A percentile compares a stretch with the other conserved stretches of the same genome.
Evolutionary conservation across 805 yeast species (phyloP).

Genomic region (Isabelozyma gotoi): DNA sequence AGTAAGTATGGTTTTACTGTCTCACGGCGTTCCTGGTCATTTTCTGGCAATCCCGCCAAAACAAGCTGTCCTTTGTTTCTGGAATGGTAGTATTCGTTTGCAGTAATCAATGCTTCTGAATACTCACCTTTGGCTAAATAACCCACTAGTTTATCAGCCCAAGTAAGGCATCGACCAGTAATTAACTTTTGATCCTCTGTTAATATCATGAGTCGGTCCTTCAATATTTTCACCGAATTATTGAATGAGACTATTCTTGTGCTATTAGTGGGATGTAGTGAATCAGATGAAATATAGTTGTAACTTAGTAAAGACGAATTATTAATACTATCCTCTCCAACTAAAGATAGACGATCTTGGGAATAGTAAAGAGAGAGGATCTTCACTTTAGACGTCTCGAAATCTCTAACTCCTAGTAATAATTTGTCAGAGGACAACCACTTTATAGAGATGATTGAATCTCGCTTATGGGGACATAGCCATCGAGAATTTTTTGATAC

Average conservation of each 20-base stretch:
- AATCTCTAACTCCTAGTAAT: neutral
- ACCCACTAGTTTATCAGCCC: conserved; percentile 64
- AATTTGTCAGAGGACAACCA: conserved; percentile 45
- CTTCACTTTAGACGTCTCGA: neutral
- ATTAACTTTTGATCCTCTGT: conserved; percentile 42
- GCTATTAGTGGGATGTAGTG: neutral
- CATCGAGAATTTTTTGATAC: conserved; percentile 23
- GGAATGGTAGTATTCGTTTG: conserved; percentile 49
- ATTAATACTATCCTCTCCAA: conserved; percentile 5
- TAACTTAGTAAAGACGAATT: neutral
- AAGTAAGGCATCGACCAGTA: conserved; percentile 60
- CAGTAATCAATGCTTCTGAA: conserved; percentile 54
- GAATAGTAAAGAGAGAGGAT: neutral
- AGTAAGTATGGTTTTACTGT: conserved; percentile 54
- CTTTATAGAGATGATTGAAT: conserved; percentile 46
- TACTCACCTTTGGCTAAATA: conserved; percentile 50
- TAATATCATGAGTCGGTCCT: conserved; percentile 21
- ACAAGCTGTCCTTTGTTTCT: conserved; percentile 48
- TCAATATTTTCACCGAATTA: conserved; percentile 19
- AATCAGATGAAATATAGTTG: neutral
- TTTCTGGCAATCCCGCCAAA: conserved; percentile 56
- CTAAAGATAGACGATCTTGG: conserved; percentile 2
- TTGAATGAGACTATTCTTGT: conserved; percentile 8
- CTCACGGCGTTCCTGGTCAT: conserved; percentile 40
- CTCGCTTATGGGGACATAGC: conserved; percentile 24